These are phyloP conservation scores for Jimgerdemannia flammicorona DNA, from an alignment of 192 early-diverging fungal genomes.

Conservation along the genomic window DNA sequence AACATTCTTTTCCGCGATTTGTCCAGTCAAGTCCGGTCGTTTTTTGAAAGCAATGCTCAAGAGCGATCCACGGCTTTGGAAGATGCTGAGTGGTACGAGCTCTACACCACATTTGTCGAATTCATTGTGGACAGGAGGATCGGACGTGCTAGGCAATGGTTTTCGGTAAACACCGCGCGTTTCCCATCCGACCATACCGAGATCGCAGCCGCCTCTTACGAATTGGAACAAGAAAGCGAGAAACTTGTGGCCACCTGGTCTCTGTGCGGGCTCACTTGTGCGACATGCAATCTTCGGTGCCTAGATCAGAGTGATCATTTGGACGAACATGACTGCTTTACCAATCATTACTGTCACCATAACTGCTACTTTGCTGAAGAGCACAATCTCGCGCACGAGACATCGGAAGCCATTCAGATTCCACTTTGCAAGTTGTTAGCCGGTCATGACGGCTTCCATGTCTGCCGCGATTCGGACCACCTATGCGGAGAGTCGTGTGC, in stretches of 20 bases:
- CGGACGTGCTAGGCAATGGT: constrained; percentile 13
- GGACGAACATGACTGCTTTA: constrained; percentile 17
- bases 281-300: constrained; percentile 10
- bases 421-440: constrained; percentile 7
- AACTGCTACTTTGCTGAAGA: constrained; percentile 5
- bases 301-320: constrained; percentile 5
- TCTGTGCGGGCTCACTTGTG: neutral
- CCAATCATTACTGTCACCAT: constrained; percentile 15
- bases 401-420: neutral
- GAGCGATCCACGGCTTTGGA: neutral
- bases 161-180: neutral
- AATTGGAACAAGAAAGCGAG: constrained; percentile 3
- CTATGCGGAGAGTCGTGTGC: neutral
- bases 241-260: constrained; percentile 5
- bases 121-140: constrained; percentile 7
- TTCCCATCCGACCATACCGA: constrained; percentile 14
- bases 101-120: constrained; percentile 9
- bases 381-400: neutral
- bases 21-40: constrained; percentile 3
- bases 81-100: constrained; percentile 5
- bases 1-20: constrained; percentile 2
- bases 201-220: neutral
- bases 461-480: neutral
- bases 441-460: constrained; percentile 11
- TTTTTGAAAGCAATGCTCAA: constrained; percentile 9